These are phyloP conservation scores for Recurvomyces mirabilis DNA, from an alignment of 495 filamentous ascomycete species.

Conservation along the genomic window DNA sequence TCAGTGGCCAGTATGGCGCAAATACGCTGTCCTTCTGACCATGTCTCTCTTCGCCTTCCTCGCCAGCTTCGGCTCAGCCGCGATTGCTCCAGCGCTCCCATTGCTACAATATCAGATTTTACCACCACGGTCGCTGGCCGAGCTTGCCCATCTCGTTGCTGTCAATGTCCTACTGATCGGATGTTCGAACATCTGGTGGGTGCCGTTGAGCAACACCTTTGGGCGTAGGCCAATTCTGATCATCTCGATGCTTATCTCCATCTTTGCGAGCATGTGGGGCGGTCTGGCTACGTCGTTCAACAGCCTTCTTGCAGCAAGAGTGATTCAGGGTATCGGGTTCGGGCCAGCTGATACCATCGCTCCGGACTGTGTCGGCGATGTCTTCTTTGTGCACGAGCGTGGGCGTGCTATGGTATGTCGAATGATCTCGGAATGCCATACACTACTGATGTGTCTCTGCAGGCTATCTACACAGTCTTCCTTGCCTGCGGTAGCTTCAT, in stretches of 20 bases:
- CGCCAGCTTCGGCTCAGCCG: slow-evolving; percentile 18
- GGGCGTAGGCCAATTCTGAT: slow-evolving; percentile 24
- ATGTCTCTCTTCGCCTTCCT: slow-evolving; percentile 14
- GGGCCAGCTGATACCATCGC: slow-evolving; percentile 25
- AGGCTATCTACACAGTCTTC: slow-evolving; percentile 26
- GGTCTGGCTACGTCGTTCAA: slow-evolving; percentile 20
- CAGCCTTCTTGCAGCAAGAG: slow-evolving; percentile 23
- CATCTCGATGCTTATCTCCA: slow-evolving; percentile 14
- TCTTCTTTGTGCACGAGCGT: slow-evolving; percentile 26
- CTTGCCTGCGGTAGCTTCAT: slow-evolving; percentile 20
- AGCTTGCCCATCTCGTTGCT: slow-evolving; percentile 14
- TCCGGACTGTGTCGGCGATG: slow-evolving; percentile 24
- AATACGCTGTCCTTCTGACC: slow-evolving; percentile 16
- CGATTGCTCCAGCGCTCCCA: slow-evolving; percentile 16
- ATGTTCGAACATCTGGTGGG: slow-evolving; percentile 25
- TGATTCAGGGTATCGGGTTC: slow-evolving; percentile 22
- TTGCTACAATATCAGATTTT: slow-evolving; percentile 4
- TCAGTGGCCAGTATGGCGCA: slow-evolving; percentile 22
- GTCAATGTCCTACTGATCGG: slow-evolving; percentile 26
- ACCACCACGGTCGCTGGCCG: slow-evolving; percentile 5
- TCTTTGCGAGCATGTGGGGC: slow-evolving; percentile 23
- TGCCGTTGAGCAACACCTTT: slow-evolving; percentile 25
- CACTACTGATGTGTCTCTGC: background rate
- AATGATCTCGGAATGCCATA: background rate
- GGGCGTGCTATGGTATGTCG: slow-evolving; percentile 24